A percentile compares a stretch with the other conserved stretches of the same genome.
Evolutionary conservation across 176 grass and related monocot genomes (phyloP).

Genomic region (Oryza rufipogon): DNA sequence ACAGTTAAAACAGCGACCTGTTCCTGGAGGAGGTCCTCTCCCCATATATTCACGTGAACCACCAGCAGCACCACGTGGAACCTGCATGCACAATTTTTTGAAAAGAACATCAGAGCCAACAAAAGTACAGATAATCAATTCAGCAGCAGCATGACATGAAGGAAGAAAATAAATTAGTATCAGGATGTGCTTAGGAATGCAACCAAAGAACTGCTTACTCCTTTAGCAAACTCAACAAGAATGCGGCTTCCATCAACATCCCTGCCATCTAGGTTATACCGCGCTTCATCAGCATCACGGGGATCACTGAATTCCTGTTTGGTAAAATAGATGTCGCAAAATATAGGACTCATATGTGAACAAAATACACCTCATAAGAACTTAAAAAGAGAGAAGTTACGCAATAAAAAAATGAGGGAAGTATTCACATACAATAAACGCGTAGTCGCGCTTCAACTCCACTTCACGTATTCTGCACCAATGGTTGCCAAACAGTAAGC

Average conservation of each 20-base stretch:
- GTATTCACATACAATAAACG: slow-evolving; percentile 82
- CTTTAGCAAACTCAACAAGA: slow-evolving; percentile 92
- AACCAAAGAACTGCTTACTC: slow-evolving; percentile 52
- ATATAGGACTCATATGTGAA: slow-evolving; percentile 16
- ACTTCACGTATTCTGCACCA: slow-evolving; percentile 99
- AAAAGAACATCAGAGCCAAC: neutral
- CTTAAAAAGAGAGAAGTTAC: neutral
- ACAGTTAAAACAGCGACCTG: slow-evolving; percentile 97
- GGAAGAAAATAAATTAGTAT: neutral
- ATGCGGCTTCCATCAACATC: slow-evolving; percentile 95
- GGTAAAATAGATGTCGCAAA: slow-evolving; percentile 7
- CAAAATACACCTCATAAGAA: neutral
- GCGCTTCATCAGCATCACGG: slow-evolving; percentile 95
- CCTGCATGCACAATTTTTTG: slow-evolving; percentile 26
- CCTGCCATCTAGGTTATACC: slow-evolving; percentile 85
- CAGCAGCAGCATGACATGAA: neutral
- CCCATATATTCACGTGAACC: slow-evolving; percentile 83
- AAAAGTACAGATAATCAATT: slow-evolving; percentile 7
- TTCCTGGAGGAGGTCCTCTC: slow-evolving; percentile 88
- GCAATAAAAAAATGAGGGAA: neutral
- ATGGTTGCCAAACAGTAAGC: slow-evolving; percentile 90
- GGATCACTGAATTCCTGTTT: slow-evolving; percentile 87
- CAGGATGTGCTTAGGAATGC: neutral
- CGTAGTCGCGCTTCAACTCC: slow-evolving; percentile 99
- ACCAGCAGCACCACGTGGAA: slow-evolving; percentile 68